Evolutionary conservation across 1,284 basidiomycete species (phyloP).

Genomic region (Chalciporus sp.): DNA sequence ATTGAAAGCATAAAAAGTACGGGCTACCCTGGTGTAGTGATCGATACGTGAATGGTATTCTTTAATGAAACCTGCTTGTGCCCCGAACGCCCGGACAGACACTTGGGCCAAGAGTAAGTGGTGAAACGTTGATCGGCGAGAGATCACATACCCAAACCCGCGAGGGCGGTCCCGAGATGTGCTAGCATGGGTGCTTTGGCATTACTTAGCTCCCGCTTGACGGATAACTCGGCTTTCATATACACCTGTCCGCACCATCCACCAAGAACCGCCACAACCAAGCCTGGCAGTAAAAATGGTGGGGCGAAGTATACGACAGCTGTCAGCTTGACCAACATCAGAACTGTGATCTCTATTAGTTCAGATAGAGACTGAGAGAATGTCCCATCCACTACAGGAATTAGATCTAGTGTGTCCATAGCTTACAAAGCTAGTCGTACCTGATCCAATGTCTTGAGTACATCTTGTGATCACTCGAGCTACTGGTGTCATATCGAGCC

Average conservation of each 20-base stretch:
- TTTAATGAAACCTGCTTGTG: constrained; percentile 48
- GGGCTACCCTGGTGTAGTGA: constrained; percentile 47
- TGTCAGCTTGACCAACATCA: constrained; percentile 41
- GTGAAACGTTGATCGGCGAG: too few relatives aligned
- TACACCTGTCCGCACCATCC: constrained; percentile 45
- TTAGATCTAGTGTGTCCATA: too few relatives aligned
- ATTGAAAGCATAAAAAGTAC: constrained; percentile 57
- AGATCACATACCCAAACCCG: constrained; percentile 47
- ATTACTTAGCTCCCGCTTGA: constrained; percentile 49
- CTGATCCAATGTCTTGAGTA: constrained; percentile 22
- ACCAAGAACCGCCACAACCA: constrained; percentile 44
- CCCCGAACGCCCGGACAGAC: constrained; percentile 64
- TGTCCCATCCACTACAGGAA: constrained; percentile 8
- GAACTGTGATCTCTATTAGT: background rate
- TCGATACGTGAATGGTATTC: constrained; percentile 51
- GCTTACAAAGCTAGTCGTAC: too few relatives aligned
- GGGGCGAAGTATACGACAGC: constrained; percentile 48
- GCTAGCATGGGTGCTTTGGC: constrained; percentile 45
- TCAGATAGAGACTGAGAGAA: background rate
- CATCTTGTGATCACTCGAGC: constrained; percentile 20
- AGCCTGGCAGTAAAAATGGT: constrained; percentile 35
- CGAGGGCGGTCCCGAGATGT: constrained; percentile 43
- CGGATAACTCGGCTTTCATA: constrained; percentile 45
- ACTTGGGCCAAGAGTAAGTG: constrained; percentile 10
- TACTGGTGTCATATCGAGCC: constrained; percentile 48